These are phyloP conservation scores for Rhododendron ovatum DNA, from an alignment of 148 eudicot genomes.

Conservation along the genomic window DNA sequence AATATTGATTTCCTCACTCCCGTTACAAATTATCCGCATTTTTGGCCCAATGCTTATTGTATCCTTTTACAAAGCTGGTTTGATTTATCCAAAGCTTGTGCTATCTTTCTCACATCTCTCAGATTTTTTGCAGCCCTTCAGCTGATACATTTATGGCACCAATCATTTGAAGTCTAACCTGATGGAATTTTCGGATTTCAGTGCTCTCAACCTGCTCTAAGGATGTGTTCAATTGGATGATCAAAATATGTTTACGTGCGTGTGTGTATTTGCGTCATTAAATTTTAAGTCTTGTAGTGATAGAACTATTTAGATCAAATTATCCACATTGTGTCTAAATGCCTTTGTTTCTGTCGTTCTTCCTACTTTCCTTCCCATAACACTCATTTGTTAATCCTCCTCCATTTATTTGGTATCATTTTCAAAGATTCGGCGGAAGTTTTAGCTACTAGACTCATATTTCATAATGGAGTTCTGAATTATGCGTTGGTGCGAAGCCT, in stretches of 20 bases:
- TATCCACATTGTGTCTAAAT: too few relatives aligned
- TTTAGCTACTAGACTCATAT: too few relatives aligned
- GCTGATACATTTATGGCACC: neutral
- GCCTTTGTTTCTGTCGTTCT: too few relatives aligned
- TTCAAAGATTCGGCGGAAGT: neutral
- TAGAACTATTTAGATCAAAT: too few relatives aligned
- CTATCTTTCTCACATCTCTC: neutral
- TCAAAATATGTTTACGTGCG: neutral
- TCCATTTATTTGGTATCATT: neutral
- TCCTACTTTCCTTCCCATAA: too few relatives aligned
- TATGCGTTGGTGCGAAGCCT: too few relatives aligned
- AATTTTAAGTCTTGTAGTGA: too few relatives aligned
- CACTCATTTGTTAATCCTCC: neutral
- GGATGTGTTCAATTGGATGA: neutral
- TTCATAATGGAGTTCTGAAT: too few relatives aligned
- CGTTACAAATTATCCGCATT: too few relatives aligned
- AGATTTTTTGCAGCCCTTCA: neutral
- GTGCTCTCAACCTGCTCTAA: neutral
- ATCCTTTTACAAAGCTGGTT: too few relatives aligned
- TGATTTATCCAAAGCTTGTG: neutral
- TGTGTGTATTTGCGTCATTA: neutral
- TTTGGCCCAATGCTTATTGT: too few relatives aligned
- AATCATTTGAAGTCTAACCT: neutral
- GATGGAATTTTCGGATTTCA: neutral
- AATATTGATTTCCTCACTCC: too few relatives aligned